These are phyloP conservation scores for Hondaea fermentalgiana DNA, from an alignment of 108 stramenopile species.

Conservation along the genomic window DNA sequence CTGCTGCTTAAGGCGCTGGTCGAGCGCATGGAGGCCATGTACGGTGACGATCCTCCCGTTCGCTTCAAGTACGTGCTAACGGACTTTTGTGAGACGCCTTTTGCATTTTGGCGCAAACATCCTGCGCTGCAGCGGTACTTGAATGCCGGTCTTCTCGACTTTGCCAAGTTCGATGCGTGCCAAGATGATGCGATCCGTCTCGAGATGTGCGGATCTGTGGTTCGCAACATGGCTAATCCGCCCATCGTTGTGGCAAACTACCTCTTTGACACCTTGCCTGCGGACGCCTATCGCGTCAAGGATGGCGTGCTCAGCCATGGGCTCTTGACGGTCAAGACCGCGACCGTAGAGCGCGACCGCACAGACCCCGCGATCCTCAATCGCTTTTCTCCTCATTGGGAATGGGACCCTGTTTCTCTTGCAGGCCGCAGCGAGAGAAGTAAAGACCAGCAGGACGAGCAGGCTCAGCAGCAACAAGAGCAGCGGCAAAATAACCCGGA, in stretches of 20 bases:
- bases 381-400: background rate
- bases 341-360: slow-evolving; percentile 35
- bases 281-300: slow-evolving; percentile 53
- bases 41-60: background rate
- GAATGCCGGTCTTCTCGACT: slow-evolving; percentile 47
- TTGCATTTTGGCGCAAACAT: slow-evolving; percentile 50
- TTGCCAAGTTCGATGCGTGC: slow-evolving; percentile 62
- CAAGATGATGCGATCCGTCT: slow-evolving; percentile 42
- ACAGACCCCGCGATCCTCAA: slow-evolving; percentile 61
- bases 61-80: slow-evolving; percentile 57
- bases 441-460: too few species aligned
- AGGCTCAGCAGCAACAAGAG: too few species aligned
- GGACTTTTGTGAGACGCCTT: slow-evolving; percentile 55
- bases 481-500: too few species aligned
- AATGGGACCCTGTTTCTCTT: background rate
- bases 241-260: slow-evolving; percentile 59
- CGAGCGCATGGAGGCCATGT: background rate
- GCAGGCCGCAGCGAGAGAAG: slow-evolving; percentile 21
- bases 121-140: slow-evolving; percentile 39
- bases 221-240: slow-evolving; percentile 46
- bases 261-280: slow-evolving; percentile 58
- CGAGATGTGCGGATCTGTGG: slow-evolving; percentile 30
- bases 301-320: slow-evolving; percentile 45
- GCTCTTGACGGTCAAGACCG: slow-evolving; percentile 40
- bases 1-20: slow-evolving; percentile 49